phyloP scores from a whole-genome alignment of 2,329 filamentous ascomycete species.

The Fusarium veterinarium region DNA sequence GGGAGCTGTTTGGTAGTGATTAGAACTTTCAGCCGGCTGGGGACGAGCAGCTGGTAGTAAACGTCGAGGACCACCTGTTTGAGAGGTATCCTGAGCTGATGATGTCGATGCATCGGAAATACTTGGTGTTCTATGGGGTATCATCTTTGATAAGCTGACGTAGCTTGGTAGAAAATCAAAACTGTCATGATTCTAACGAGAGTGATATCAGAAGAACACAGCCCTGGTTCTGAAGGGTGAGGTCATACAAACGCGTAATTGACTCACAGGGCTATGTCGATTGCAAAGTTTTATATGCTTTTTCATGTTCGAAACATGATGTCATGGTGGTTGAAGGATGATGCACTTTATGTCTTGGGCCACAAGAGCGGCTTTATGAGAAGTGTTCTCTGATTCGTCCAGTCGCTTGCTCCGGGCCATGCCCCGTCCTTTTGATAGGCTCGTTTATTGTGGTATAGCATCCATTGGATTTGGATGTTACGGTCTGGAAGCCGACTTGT shows the following conservation, averaged over 20 bases:
- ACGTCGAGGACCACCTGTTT: neutral
- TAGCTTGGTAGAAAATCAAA: neutral
- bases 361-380: neutral
- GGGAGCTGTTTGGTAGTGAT: neutral
- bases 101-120: neutral
- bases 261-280: neutral
- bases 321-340: slow-evolving; percentile 15
- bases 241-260: accelerated
- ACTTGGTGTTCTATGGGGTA: neutral
- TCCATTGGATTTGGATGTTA: no score
- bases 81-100: neutral
- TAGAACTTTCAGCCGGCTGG: accelerated
- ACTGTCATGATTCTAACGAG: neutral
- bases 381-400: neutral
- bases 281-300: accelerated
- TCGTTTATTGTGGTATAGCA: neutral
- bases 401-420: accelerated
- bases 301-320: neutral
- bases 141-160: neutral
- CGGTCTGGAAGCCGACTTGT: no score
- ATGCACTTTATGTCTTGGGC: neutral
- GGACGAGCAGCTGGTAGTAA: neutral
- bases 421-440: neutral
- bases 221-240: accelerated
- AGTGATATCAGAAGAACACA: neutral